These are phyloP conservation scores for Aureobasidium sp. DNA, from an alignment of 2,329 filamentous ascomycete species.

Conservation along the genomic window DNA sequence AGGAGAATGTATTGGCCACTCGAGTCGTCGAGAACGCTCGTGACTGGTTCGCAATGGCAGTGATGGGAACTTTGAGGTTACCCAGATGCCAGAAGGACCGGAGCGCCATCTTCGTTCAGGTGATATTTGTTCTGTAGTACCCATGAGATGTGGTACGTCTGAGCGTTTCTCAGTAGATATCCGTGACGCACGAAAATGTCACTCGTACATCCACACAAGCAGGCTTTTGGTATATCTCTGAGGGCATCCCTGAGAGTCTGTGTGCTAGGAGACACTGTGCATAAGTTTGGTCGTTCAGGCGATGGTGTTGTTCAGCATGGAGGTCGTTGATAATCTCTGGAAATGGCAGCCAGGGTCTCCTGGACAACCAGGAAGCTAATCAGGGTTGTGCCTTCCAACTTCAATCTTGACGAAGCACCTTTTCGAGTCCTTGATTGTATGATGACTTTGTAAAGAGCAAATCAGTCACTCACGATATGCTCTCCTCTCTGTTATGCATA, in stretches of 20 bases:
- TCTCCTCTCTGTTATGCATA: no score
- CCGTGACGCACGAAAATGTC: background rate
- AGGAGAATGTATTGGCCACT: background rate
- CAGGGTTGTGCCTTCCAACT: background rate
- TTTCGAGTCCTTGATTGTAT: background rate
- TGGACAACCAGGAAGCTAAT: background rate
- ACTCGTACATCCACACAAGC: background rate
- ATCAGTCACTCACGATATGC: background rate
- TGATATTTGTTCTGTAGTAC: background rate
- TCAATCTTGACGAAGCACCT: background rate
- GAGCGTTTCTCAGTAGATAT: background rate
- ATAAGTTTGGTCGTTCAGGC: background rate
- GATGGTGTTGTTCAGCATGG: background rate
- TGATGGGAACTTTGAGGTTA: background rate
- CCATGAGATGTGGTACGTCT: background rate
- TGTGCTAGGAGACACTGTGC: background rate
- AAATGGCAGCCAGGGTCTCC: background rate
- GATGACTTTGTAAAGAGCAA: background rate
- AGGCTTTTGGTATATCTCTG: background rate
- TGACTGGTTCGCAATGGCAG: background rate
- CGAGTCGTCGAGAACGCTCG: background rate
- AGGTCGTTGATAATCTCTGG: background rate
- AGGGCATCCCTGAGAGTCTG: background rate
- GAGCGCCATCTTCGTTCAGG: background rate
- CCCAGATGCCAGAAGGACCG: no score